Base-by-base conservation (phyloP, 257 asterid species). In the Cordia subcordata region DNA sequence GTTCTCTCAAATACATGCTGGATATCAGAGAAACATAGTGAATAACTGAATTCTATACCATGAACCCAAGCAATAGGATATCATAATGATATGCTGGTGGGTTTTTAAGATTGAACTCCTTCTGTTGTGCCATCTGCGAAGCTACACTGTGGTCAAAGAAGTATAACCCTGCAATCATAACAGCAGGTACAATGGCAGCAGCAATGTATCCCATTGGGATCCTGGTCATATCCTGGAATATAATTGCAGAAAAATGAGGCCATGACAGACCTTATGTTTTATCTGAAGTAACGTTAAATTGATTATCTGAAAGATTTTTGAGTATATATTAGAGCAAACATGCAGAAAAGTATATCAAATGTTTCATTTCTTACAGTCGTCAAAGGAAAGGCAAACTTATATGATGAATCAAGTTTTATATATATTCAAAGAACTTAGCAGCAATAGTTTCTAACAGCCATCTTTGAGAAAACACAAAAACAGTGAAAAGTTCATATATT, bases 121-220 rank as follows among this genome's bases (percentile, higher is more conserved):
- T 72, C 55, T 82, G 97, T 68, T 90, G 97, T 49, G 97, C 94
- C 87, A 86, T 53, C 68, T 86, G 92, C 57, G 97, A 68, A 76
- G 97, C 96, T 32, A 90, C 97, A 66, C 97, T 86, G 66, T 87
- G 97, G 66, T 90, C 97, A 10, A 90, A 90, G 51, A 90, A 90
- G 81, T 90, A 90, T 60, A 90, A 68, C 19, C 94, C 96, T 14
- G 94, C 96, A 32, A 90, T 85, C 97, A 86, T 90, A 23, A 81
- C 14, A 44, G 96, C 97, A n/a, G 97, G 97, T 71, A 90, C 55
- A 14, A 82, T 27, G 47, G 96, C 96, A n/a, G 93, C 93, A 65
- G 87, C 77, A 23, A 90, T 73, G 65, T 90, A 90, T 14, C 50
- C 68, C 23, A 46, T 71, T 1, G 97, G 87, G 59, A 93, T 76